Evolutionary conservation across 129 eudicot genomes (phyloP).

Genomic region (Lonicera japonica): DNA sequence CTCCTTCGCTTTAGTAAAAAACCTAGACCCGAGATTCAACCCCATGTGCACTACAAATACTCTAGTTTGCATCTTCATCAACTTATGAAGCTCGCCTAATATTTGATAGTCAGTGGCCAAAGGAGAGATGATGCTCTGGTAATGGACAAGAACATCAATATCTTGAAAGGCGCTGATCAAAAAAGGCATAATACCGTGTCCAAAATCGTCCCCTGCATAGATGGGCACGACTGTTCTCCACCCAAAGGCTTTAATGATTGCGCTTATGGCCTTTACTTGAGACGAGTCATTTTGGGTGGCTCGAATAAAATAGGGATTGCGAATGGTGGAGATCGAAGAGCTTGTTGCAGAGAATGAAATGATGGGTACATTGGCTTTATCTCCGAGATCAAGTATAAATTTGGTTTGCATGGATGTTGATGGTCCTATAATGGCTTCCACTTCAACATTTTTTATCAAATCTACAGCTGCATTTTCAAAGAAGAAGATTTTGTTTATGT

Average conservation of each 20-base stretch:
- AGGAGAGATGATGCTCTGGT: constrained; percentile 5
- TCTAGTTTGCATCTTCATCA: constrained; percentile 17
- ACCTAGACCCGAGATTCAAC: constrained; percentile 12
- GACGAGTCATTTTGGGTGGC: constrained; percentile 12
- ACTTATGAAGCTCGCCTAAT: constrained; percentile 6
- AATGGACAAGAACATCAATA: background rate
- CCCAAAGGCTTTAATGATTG: constrained; percentile 13
- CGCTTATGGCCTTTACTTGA: constrained; percentile 19
- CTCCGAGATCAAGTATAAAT: constrained; percentile 26
- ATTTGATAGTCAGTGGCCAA: constrained; percentile 3
- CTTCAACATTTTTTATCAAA: constrained; percentile 21
- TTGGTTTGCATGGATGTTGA: constrained; percentile 6
- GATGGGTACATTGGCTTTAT: constrained; percentile 28
- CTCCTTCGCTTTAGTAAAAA: constrained; percentile 17
- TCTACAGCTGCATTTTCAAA: constrained; percentile 23
- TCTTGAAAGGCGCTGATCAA: constrained; percentile 17
- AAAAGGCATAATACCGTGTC: constrained; percentile 15
- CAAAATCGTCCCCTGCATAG: constrained; percentile 19
- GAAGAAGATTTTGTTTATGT: no score
- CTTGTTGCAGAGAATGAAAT: constrained; percentile 30
- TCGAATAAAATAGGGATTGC: constrained; percentile 11
- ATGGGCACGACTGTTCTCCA: constrained; percentile 25
- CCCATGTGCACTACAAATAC: constrained; percentile 35
- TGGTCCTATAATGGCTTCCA: constrained; percentile 31
- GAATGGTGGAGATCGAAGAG: background rate